Evolutionary conservation across 345 rosid genomes (phyloP).

Genomic region (Bretschneidera sinensis): DNA sequence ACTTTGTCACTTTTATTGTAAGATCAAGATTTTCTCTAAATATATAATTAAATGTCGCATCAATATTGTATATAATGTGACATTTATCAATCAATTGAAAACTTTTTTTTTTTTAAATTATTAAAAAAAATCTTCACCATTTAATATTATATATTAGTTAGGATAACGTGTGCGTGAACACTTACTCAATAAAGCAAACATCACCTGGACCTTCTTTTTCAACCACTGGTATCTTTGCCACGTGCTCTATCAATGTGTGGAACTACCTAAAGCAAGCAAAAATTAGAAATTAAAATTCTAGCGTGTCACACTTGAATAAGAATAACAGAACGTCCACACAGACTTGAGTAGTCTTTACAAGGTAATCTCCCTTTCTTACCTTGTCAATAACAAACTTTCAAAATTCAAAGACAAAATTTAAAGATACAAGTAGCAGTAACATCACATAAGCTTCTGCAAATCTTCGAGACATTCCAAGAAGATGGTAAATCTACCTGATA

Average conservation of each 20-base stretch:
- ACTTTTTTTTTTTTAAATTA: too few species aligned
- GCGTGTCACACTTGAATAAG: neutral
- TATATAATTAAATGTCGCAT: too few species aligned
- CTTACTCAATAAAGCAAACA: conserved; percentile 97
- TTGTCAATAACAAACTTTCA: conserved; percentile 72
- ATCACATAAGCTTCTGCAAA: neutral
- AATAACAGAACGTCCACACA: neutral
- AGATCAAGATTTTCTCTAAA: too few species aligned
- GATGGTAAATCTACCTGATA: conserved; percentile 47
- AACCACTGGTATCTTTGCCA: conserved; percentile 76
- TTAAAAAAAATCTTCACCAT: too few species aligned
- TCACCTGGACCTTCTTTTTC: conserved; percentile 85
- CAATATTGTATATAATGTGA: too few species aligned
- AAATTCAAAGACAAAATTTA: conserved; percentile 10
- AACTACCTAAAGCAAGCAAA: conserved; percentile 51
- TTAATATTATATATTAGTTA: too few species aligned
- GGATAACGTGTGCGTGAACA: too few species aligned
- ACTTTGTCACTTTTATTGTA: too few species aligned
- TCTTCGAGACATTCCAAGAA: neutral
- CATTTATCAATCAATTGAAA: too few species aligned
- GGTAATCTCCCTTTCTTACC: conserved; percentile 92
- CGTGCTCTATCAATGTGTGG: conserved; percentile 97
- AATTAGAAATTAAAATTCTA: neutral
- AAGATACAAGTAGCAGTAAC: neutral
- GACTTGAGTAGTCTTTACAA: conserved; percentile 98